These are phyloP conservation scores for Sordariomycetes sp. DNA, from an alignment of 2,329 filamentous ascomycete genomes.

Conservation along the genomic window DNA sequence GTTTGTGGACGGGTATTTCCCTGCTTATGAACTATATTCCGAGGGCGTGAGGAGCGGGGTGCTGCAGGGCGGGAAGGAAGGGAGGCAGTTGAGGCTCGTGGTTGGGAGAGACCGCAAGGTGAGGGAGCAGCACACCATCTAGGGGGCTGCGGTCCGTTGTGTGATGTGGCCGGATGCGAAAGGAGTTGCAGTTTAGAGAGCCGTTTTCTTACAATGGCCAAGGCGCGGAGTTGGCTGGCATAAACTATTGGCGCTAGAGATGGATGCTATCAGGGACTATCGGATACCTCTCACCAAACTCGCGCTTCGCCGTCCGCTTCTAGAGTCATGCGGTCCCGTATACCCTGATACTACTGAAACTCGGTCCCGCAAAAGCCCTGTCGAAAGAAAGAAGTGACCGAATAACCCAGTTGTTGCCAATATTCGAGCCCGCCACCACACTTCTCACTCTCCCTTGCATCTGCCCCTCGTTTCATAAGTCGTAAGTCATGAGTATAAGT, in stretches of 20 bases:
- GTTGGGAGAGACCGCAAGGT: constrained; percentile 48
- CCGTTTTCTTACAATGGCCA: neutral
- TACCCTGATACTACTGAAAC: neutral
- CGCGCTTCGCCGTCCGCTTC: neutral
- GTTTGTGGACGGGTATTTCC: constrained; percentile 61
- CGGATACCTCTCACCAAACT: neutral
- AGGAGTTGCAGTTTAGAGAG: neutral
- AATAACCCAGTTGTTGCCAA: neutral
- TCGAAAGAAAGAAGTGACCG: neutral
- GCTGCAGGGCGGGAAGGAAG: constrained; percentile 29
- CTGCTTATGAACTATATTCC: constrained; percentile 58
- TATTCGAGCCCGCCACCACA: neutral
- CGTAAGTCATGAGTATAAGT: neutral
- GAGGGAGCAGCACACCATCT: constrained; percentile 37
- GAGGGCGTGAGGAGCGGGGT: constrained; percentile 44
- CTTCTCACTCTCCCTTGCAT: neutral
- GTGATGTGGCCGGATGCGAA: neutral
- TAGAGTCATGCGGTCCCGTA: neutral
- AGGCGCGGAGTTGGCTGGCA: neutral
- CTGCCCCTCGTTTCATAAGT: neutral
- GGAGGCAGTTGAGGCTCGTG: constrained; percentile 46
- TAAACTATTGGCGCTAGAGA: neutral
- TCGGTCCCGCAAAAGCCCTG: neutral
- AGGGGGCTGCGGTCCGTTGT: constrained; percentile 3
- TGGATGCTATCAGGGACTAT: neutral